A percentile compares a stretch with the other conserved stretches of the same genome.
Evolutionary conservation across 2,329 filamentous ascomycete species (phyloP).

Genomic region (Exophiala xenobiotica): DNA sequence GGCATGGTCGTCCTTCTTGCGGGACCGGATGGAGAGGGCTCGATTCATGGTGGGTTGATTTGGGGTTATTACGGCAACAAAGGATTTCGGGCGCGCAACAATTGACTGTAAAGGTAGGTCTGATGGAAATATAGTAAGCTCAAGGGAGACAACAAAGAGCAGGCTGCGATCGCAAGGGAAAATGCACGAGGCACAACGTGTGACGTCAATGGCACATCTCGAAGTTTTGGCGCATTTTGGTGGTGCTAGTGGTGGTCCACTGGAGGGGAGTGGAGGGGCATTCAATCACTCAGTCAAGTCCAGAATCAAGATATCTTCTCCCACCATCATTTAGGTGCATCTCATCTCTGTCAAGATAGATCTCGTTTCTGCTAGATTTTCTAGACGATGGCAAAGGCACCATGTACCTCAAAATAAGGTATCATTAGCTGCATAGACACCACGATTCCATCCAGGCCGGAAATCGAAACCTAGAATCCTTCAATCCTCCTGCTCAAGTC

Average conservation of each 20-base stretch:
- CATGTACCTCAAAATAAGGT: background rate
- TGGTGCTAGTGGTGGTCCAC: background rate
- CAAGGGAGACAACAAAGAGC: background rate
- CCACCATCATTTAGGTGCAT: too few species aligned
- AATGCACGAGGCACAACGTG: background rate
- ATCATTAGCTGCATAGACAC: too few species aligned
- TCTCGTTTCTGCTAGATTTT: background rate
- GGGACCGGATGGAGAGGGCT: conserved; percentile 41
- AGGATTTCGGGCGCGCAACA: background rate
- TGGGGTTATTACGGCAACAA: background rate
- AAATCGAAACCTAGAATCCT: too few species aligned
- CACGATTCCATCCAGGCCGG: too few species aligned
- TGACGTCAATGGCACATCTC: conserved; percentile 1
- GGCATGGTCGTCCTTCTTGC: conserved; percentile 33
- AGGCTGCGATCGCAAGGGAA: background rate
- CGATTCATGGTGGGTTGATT: conserved; percentile 40
- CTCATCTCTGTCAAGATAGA: too few species aligned
- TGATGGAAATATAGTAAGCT: background rate
- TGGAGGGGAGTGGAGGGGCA: too few species aligned
- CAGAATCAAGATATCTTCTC: too few species aligned
- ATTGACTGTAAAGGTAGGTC: background rate
- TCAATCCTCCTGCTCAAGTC: too few species aligned
- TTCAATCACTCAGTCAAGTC: too few species aligned
- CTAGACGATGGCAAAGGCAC: background rate
- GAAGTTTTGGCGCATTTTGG: background rate